Percentiles rank a stretch among this genome's conserved stretches.
These are phyloP conservation scores for Wallacemonas rigidus DNA, from an alignment of 208 protist genomes.

Conservation along the genomic window DNA sequence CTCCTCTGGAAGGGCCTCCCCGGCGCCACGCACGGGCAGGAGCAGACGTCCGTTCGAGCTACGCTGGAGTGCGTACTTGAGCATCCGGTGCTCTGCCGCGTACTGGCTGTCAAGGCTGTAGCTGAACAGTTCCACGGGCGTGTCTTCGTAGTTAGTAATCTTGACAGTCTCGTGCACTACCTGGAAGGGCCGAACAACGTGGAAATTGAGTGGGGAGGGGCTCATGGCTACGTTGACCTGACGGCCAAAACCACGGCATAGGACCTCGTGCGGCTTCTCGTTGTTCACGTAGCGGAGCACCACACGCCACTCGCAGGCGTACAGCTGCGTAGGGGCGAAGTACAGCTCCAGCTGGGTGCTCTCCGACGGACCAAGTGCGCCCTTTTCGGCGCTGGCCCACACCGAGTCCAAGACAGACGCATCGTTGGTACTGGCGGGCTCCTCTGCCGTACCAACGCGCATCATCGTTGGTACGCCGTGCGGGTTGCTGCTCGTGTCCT, in stretches of 20 bases:
- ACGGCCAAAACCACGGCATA: constrained; percentile 38
- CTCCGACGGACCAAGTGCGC: constrained; percentile 68
- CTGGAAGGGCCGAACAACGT: constrained; percentile 75
- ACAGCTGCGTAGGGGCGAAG: constrained; percentile 44
- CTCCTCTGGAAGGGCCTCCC: constrained; percentile 63
- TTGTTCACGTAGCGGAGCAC: constrained; percentile 66
- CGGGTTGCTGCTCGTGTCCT: constrained; percentile 13
- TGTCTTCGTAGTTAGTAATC: constrained; percentile 86
- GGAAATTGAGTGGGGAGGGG: constrained; percentile 60
- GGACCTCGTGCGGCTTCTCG: constrained; percentile 50
- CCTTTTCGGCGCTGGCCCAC: constrained; percentile 59
- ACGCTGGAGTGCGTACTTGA: constrained; percentile 44
- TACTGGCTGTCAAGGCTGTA: constrained; percentile 79
- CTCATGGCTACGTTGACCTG: constrained; percentile 45
- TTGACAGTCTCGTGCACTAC: constrained; percentile 57
- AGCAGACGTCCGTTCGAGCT: constrained; percentile 47
- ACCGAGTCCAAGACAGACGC: constrained; percentile 46
- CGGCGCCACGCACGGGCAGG: constrained; percentile 62
- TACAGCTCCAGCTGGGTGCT: constrained; percentile 65
- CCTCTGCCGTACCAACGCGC: constrained; percentile 3
- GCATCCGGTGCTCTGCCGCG: constrained; percentile 61
- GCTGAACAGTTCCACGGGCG: constrained; percentile 89
- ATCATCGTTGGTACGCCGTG: not conserved
- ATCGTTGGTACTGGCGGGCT: constrained; percentile 16
- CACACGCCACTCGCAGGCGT: constrained; percentile 10